These are phyloP conservation scores for Myxozyma udenii DNA, from an alignment of 805 yeast genomes.

Conservation along the genomic window DNA sequence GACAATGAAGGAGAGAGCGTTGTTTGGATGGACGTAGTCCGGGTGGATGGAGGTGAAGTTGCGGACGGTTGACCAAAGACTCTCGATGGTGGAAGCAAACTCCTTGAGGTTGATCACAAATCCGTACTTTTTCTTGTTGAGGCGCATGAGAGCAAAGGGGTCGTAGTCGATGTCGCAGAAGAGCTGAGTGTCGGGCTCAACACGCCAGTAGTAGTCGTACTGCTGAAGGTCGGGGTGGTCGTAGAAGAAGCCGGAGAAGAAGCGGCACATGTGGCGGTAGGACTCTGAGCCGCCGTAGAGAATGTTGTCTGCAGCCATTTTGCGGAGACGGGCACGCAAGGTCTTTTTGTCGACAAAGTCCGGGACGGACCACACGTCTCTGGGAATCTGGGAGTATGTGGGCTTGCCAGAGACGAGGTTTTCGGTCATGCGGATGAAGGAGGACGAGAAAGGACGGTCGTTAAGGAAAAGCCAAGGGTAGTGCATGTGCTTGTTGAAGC, in stretches of 20 bases:
- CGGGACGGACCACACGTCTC: slow-evolving; percentile 57
- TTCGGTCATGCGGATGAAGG: slow-evolving; percentile 51
- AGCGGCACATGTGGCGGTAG: slow-evolving; percentile 80
- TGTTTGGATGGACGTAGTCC: slow-evolving; percentile 58
- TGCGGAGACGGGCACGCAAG: slow-evolving; percentile 47
- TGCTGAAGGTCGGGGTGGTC: slow-evolving; percentile 54
- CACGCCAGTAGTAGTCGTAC: slow-evolving; percentile 76
- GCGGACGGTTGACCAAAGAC: slow-evolving; percentile 58
- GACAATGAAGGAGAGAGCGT: slow-evolving; percentile 55
- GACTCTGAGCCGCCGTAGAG: slow-evolving; percentile 58
- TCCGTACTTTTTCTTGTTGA: slow-evolving; percentile 58
- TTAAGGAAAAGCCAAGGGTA: slow-evolving; percentile 81
- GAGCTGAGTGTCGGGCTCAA: slow-evolving; percentile 76
- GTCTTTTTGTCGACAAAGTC: slow-evolving; percentile 54
- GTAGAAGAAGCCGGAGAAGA: slow-evolving; percentile 71
- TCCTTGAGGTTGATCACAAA: slow-evolving; percentile 67
- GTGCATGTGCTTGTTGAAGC: slow-evolving; percentile 59
- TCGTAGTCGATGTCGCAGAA: slow-evolving; percentile 69
- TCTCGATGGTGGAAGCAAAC: slow-evolving; percentile 50
- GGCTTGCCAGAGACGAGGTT: slow-evolving; percentile 58
- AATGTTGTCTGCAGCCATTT: slow-evolving; percentile 46
- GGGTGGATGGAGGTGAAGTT: slow-evolving; percentile 48
- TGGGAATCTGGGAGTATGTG: slow-evolving; percentile 59
- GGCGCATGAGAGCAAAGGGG: slow-evolving; percentile 53
- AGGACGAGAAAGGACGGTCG: slow-evolving; percentile 57